Evolutionary conservation across 225 moss, liverwort and hornwort species (phyloP).

Genomic region (Antitrichia curtipendula): DNA sequence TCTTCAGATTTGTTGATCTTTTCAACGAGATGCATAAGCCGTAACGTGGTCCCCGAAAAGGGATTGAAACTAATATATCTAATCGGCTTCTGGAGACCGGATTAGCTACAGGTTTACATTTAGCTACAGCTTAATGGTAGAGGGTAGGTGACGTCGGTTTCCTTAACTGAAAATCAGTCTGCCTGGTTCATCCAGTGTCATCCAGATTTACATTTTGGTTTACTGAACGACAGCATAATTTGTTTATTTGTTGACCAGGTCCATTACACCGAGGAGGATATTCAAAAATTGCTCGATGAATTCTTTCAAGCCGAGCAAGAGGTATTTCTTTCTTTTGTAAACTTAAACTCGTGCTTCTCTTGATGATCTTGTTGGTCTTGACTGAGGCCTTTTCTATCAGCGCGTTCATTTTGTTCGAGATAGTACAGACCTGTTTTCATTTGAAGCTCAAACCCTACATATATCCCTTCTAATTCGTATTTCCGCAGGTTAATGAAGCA

Average conservation of each 20-base stretch:
- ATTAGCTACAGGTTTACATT: neutral
- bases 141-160: neutral
- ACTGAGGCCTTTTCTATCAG: neutral
- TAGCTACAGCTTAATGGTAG: too few species aligned
- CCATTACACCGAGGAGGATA: conserved; percentile 44
- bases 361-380: neutral
- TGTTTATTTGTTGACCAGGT: conserved; percentile 27
- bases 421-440: neutral
- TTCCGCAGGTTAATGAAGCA: conserved; percentile 50
- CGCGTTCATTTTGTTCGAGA: neutral
- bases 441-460: neutral
- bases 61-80: neutral
- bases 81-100: neutral
- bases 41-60: neutral
- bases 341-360: neutral
- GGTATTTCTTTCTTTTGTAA: conserved; percentile 15
- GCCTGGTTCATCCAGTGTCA: neutral
- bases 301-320: conserved; percentile 56
- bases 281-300: conserved; percentile 36
- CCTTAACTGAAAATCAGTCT: neutral
- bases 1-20: neutral
- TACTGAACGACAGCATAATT: neutral
- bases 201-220: neutral
- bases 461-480: neutral
- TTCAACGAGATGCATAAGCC: neutral